A percentile compares a stretch with the other conserved stretches of the same genome.
Evolutionary conservation across 768 basidiomycete species (phyloP).

Genomic region (Lentinula boryana): DNA sequence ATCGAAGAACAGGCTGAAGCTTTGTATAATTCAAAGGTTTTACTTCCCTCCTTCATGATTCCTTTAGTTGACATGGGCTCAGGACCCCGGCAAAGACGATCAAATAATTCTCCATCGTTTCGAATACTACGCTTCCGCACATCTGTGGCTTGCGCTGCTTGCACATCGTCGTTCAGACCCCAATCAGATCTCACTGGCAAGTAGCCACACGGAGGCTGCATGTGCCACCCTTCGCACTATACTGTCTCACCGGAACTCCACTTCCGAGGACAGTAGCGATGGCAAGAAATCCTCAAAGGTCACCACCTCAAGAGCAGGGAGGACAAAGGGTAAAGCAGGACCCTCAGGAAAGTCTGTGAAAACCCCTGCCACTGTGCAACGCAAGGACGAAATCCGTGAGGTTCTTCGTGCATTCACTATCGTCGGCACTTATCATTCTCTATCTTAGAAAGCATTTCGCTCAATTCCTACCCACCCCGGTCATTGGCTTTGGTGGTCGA

Average conservation of each 20-base stretch:
- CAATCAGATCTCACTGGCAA: conserved; percentile 38
- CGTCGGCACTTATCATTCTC: conserved; percentile 4
- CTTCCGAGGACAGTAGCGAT: conserved; percentile 9
- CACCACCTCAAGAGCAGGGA: conserved; percentile 11
- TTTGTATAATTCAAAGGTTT: conserved; percentile 37
- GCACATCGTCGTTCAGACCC: conserved; percentile 49
- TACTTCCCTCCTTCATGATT: neutral
- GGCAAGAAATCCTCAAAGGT: conserved; percentile 8
- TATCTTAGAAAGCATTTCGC: neutral
- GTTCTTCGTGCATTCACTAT: neutral
- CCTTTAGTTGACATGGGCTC: neutral
- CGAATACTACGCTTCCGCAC: conserved; percentile 49
- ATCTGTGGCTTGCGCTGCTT: conserved; percentile 69
- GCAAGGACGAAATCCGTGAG: conserved; percentile 26
- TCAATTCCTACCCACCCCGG: neutral
- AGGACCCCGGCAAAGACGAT: conserved; percentile 28
- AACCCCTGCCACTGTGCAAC: conserved; percentile 39
- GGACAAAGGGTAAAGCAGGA: conserved; percentile 4
- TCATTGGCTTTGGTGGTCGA: neutral
- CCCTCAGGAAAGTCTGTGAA: neutral
- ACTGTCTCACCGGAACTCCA: conserved; percentile 22
- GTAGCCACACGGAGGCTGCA: conserved; percentile 48
- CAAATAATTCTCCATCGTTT: conserved; percentile 23
- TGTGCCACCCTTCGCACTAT: conserved; percentile 39
- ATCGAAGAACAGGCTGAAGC: conserved; percentile 36